Base-by-base conservation (phyloP, 179 eudicot genomes). In the Beta lomatogona region DNA sequence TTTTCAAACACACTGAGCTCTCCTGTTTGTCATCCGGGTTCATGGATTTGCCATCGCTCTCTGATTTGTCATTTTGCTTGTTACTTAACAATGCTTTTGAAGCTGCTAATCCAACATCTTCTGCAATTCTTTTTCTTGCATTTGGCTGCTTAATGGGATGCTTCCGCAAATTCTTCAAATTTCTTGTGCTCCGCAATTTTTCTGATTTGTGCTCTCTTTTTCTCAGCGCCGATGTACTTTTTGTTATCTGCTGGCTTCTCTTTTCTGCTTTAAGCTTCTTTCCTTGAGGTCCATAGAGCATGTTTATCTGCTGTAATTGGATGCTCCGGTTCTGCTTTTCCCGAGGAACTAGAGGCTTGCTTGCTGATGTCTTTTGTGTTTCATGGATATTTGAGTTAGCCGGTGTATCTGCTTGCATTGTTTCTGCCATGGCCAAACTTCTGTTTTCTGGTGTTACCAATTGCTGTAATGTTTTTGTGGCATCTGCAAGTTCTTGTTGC, bases 241-340 rank as follows among this genome's bases (percentile, higher is more conserved):
- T 86, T 61, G 54, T 67, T 71, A 14, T 79, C 72, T 76, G 82
- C 67, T 85, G 83, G 83, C 66, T 79, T 80, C 77, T 80, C 64
- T 87, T 86, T 6, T 80, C 83, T 67, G 85, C 79, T 72, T 80
- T 79, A 57, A 69, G 67, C 85, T 86, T 89, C 76, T 87, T 86
- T 82, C 82, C 86, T 78, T 75, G 87, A 66, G 85, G 77, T 65
- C 80, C 91, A 75, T 76, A 46, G 44, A 68, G 81, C 76, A 18
- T 45, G 73, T 74, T 52, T 57, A 48, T 71, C 44, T 80, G 84
- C 68, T 83, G 88, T 76, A 81, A 59, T 66, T 72, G 84, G 55
- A 70, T 59, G 46, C 81, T 82, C 19, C 55, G 71, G 52, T 71
- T 73, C 58, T 75, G 69, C 83, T 85, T 84, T 67, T 81, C 86